A percentile compares a stretch with the other conserved stretches of the same genome.
Conservation (phyloP, 2,329 filamentous ascomycete species). For the Cryphonectria parasitica region DNA sequence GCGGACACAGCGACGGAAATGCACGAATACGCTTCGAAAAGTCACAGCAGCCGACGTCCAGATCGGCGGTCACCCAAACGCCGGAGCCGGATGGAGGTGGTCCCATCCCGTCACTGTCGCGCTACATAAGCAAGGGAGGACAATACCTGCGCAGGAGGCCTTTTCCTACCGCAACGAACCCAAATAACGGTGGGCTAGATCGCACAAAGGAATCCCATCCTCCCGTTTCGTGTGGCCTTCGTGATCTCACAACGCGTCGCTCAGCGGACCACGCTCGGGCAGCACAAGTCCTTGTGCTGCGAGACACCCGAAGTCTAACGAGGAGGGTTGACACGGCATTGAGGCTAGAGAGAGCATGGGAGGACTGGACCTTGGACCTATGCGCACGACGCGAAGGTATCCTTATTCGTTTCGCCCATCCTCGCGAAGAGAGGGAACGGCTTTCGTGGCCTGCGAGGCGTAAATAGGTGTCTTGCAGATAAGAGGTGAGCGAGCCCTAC, state of each 20-base stretch:
- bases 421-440: neutral
- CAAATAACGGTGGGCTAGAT: too few species aligned
- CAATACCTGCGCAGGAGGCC: neutral
- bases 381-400: neutral
- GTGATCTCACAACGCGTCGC: neutral
- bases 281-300: slow-evolving; percentile 22
- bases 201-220: neutral
- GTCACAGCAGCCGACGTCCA: neutral
- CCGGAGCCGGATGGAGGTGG: neutral
- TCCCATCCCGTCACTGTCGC: neutral
- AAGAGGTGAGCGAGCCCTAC: neutral
- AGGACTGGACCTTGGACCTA: neutral
- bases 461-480: neutral
- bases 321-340: neutral
- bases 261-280: neutral
- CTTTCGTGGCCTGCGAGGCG: neutral
- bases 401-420: neutral
- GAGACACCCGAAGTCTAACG: slow-evolving; percentile 21
- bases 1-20: neutral
- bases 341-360: slow-evolving; percentile 25
- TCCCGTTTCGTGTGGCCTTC: neutral
- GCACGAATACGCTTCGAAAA: neutral
- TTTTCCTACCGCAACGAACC: neutral
- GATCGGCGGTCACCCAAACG: neutral
- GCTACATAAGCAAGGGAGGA: neutral